Evolutionary conservation across 768 basidiomycete species (phyloP), one percentile per base, ranked within the genome.

Genomic region (Suillus plorans): DNA sequence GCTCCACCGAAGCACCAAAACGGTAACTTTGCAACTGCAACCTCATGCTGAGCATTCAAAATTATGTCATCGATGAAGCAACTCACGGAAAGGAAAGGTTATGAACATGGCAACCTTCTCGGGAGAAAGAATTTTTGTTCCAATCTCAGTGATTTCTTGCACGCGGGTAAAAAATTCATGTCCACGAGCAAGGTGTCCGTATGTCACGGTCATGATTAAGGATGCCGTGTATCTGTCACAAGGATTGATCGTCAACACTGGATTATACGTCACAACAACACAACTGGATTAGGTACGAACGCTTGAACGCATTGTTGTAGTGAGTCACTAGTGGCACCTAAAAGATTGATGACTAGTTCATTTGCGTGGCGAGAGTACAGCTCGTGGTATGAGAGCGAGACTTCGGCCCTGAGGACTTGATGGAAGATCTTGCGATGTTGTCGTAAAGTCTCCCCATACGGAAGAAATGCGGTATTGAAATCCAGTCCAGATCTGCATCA

Each of bases 241-340:
- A 44, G 18, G 18, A 20, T n/a, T 45, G 44, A n/a, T 45, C 20
- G 44, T 45, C 44, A 45, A n/a, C 31, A 31, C 20, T 45, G 44
- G 9, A 45, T 0, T 9, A 45, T 20, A n/a, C 20, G 20, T 18
- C 10, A 18, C 22, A 47, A 42, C 2, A 18, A 56, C 37, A 56
- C 12, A 4, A 61, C 10, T 31, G 6, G 7, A 44, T 37, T 31
- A 14, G 12, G 28, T 45, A 41, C 47, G 31, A 52, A 63, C 64
- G 13, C 69, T 63, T 57, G 69, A 64, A 63, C 73, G 13, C 41
- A 47, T 28, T 62, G 65, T 44, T 71, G 66, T 2, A 36, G 68
- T 2, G 31, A 8, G 44, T 34, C 41, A 61, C 28, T 34, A 31
- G 60, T 28, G 41, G 34, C 28, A 41, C 28, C 42, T 41, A 63